Evolutionary conservation across 371 early-diverging fungal genomes (phyloP).

Genomic region (Mucor indicus): DNA sequence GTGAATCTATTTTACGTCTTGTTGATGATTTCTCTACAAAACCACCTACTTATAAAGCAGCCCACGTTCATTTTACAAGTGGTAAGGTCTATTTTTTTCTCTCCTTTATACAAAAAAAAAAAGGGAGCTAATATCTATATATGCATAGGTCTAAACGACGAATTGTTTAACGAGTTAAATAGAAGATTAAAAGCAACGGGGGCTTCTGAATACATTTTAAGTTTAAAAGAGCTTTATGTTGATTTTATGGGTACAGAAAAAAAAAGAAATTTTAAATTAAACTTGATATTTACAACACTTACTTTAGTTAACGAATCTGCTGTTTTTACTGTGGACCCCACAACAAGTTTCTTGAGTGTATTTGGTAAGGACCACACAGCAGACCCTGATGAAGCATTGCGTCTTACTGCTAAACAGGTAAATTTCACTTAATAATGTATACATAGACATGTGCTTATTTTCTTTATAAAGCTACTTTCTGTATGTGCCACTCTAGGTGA

Average conservation of each 20-base stretch:
- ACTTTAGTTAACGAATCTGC: conserved; percentile 69
- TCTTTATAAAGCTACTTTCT: conserved; percentile 51
- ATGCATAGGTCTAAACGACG: conserved; percentile 77
- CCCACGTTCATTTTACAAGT: conserved; percentile 80
- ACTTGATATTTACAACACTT: not conserved
- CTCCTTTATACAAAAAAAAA: too few relatives aligned
- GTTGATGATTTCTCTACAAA: conserved; percentile 74
- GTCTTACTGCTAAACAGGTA: conserved; percentile 71
- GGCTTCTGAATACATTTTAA: conserved; percentile 58
- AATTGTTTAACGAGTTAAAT: conserved; percentile 56
- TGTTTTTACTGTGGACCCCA: conserved; percentile 77
- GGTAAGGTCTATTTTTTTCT: too few relatives aligned
- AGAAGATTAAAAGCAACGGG: conserved; percentile 53
- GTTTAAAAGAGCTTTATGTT: conserved; percentile 76
- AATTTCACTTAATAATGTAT: not conserved
- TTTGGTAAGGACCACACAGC: conserved; percentile 45
- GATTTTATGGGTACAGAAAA: conserved; percentile 61
- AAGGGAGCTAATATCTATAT: conserved; percentile 33
- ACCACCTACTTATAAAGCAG: conserved; percentile 70
- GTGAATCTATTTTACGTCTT: conserved; percentile 73
- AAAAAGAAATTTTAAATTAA: not conserved
- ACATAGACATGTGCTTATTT: conserved; percentile 4
- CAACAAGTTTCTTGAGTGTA: conserved; percentile 60
- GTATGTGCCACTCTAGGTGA: conserved; percentile 80
- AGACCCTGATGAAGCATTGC: conserved; percentile 58